Conservation (phyloP, 805 yeast genomes). For the Wickerhamiella vanderwaltii region DNA sequence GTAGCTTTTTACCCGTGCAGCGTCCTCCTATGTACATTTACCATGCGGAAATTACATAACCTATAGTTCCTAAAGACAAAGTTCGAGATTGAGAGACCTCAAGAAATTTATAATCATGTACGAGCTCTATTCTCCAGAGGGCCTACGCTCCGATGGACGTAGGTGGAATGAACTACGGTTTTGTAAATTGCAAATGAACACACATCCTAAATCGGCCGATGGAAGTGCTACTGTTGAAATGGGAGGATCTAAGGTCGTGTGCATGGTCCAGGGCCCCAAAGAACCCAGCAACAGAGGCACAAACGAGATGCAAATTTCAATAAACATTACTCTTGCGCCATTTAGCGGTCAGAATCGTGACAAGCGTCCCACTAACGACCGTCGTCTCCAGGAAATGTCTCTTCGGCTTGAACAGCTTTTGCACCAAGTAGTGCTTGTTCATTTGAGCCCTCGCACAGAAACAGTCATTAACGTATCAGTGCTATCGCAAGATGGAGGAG, state of each 20-base stretch:
- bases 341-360: conserved; percentile 69
- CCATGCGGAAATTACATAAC: no score
- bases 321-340: conserved; percentile 62
- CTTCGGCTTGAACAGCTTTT: conserved; percentile 27
- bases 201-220: conserved; percentile 72
- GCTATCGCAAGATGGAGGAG: conserved; percentile 81
- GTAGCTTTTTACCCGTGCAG: no score
- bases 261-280: conserved; percentile 79
- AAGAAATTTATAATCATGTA: conserved; percentile 9
- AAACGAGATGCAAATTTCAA: conserved; percentile 45
- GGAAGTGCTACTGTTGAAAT: conserved; percentile 89
- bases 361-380: conserved; percentile 53
- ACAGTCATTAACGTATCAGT: conserved; percentile 69
- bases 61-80: no score
- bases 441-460: conserved; percentile 70
- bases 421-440: conserved; percentile 50
- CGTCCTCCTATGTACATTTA: no score
- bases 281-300: conserved; percentile 53
- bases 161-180: conserved; percentile 87
- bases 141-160: conserved; percentile 81
- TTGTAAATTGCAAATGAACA: conserved; percentile 68
- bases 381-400: conserved; percentile 28
- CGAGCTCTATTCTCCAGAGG: conserved; percentile 92
- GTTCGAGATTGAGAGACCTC: not conserved
- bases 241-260: conserved; percentile 80